Conservation (phyloP, 768 basidiomycete species). For the Paxillus involutus region DNA sequence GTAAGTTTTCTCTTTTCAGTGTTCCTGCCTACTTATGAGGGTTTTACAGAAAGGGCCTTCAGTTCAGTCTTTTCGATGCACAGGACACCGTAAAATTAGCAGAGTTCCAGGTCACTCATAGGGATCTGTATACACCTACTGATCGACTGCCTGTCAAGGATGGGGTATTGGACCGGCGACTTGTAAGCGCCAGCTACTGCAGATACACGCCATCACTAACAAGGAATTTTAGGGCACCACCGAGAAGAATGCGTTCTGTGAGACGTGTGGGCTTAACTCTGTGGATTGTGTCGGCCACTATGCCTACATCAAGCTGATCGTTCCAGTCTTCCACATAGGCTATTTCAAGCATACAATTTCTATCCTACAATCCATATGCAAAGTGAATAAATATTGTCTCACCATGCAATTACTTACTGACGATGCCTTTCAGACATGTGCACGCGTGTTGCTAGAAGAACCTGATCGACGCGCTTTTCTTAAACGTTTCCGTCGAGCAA, state of each 20-base stretch:
- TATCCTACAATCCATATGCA: conserved; percentile 95
- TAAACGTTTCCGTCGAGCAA: conserved; percentile 85
- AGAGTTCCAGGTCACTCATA: conserved; percentile 93
- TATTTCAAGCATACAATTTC: conserved; percentile 96
- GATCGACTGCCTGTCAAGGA: conserved; percentile 86
- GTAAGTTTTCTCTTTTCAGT: conserved; percentile 38
- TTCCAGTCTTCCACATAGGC: conserved; percentile 98
- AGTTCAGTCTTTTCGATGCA: conserved; percentile 91
- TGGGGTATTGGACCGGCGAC: conserved; percentile 89
- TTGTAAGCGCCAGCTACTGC: conserved; percentile 50
- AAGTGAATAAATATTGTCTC: conserved; percentile 52
- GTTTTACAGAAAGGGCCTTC: conserved; percentile 79
- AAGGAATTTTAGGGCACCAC: conserved; percentile 73
- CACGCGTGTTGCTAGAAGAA: conserved; percentile 86
- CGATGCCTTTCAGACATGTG: conserved; percentile 66
- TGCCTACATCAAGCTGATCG: conserved; percentile 94
- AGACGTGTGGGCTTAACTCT: conserved; percentile 89
- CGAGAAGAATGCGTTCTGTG: conserved; percentile 89
- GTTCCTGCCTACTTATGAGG: conserved; percentile 1
- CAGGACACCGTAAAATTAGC: conserved; percentile 96
- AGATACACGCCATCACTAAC: neutral
- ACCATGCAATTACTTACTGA: neutral
- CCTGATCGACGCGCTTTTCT: conserved; percentile 81
- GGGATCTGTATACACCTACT: conserved; percentile 84
- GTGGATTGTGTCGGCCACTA: conserved; percentile 98